Conservation (phyloP, 2,329 filamentous ascomycete genomes). For the Cercospora zeae-maydis region DNA sequence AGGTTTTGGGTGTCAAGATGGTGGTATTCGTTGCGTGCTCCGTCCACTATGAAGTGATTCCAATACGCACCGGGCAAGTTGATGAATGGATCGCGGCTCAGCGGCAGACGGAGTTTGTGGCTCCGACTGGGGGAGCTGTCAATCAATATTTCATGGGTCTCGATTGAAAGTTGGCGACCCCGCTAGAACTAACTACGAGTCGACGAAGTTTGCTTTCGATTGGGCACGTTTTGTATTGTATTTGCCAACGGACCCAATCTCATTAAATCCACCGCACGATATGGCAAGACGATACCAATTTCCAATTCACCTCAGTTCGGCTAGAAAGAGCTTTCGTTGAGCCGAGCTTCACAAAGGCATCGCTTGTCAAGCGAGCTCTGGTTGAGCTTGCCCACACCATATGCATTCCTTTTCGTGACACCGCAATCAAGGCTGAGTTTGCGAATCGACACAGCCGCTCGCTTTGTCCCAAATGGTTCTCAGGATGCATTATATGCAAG, state of each 20-base stretch:
- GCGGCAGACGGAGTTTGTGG: neutral
- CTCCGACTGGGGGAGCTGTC: neutral
- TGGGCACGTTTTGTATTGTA: too few relatives aligned
- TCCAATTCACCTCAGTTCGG: neutral
- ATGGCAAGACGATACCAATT: too few relatives aligned
- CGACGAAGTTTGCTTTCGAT: too few relatives aligned
- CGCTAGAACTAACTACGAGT: too few relatives aligned
- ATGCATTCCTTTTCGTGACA: neutral
- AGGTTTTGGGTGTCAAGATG: neutral
- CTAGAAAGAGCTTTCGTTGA: neutral
- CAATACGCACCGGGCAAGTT: neutral
- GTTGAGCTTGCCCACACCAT: neutral
- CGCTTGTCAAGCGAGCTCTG: neutral
- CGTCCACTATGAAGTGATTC: too few relatives aligned
- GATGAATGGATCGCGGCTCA: neutral
- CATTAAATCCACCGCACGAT: too few relatives aligned
- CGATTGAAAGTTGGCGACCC: too few relatives aligned
- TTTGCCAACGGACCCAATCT: too few relatives aligned
- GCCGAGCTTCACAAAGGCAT: neutral
- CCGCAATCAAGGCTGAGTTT: neutral
- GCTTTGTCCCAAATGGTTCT: neutral
- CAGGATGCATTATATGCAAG: neutral
- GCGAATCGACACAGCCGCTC: neutral
- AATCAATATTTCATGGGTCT: neutral
- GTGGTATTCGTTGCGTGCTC: neutral